phyloP scores from a whole-genome alignment of 768 basidiomycete genomes.

The Boletus bicolor region DNA sequence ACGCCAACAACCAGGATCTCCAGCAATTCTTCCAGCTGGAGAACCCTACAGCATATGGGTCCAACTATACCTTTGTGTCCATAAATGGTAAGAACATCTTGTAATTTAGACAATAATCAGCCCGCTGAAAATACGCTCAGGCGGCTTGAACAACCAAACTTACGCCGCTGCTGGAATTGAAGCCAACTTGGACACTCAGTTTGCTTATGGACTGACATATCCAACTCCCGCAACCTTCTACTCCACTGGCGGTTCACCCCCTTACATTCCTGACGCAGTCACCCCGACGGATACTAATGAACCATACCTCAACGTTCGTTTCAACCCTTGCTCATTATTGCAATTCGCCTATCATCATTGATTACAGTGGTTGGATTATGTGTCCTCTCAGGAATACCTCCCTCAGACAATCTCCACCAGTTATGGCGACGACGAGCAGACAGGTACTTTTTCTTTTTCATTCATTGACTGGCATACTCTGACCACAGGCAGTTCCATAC shows the following conservation, averaged over 20 bases:
- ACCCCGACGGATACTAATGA: slow-evolving; percentile 46
- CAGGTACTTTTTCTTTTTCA: slow-evolving; percentile 37
- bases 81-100: slow-evolving; percentile 45
- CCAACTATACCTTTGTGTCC: slow-evolving; percentile 51
- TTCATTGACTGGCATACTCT: neutral
- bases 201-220: slow-evolving; percentile 60
- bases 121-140: slow-evolving; percentile 33
- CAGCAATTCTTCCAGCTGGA: slow-evolving; percentile 49
- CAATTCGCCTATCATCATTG: neutral
- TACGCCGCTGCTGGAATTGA: slow-evolving; percentile 53
- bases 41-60: slow-evolving; percentile 44
- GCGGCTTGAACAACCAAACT: slow-evolving; percentile 59
- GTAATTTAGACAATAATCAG: neutral
- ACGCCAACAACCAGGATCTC: slow-evolving; percentile 52
- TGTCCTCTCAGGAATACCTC: slow-evolving; percentile 43
- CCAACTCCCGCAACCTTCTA: slow-evolving; percentile 60
- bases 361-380: slow-evolving; percentile 58
- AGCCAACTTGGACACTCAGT: slow-evolving; percentile 67
- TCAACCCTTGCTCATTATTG: neutral
- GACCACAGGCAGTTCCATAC: slow-evolving; percentile 45
- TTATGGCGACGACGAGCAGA: slow-evolving; percentile 72
- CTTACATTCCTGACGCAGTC: slow-evolving; percentile 47
- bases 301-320: slow-evolving; percentile 43
- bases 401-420: slow-evolving; percentile 69
- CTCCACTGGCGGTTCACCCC: slow-evolving; percentile 60